Percentiles rank a stretch among this genome's conserved stretches.
phyloP scores from a whole-genome alignment of 2,329 filamentous ascomycete species.

The Nothomitra cinnamomea region DNA sequence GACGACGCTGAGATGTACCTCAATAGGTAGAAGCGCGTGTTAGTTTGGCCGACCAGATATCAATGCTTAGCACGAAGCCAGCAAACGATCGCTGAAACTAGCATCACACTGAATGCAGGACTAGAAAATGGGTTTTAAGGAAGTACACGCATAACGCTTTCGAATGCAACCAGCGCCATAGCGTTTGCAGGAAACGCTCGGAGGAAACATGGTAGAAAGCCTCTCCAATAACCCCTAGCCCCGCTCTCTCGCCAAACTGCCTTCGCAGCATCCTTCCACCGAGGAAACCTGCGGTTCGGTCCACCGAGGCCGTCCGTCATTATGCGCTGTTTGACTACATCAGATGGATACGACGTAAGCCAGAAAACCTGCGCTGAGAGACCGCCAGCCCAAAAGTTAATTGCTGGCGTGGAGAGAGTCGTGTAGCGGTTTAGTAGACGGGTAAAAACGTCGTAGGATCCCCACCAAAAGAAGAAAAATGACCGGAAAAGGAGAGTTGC shows the following conservation, averaged over 20 bases:
- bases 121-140: not conserved
- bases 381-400: constrained; percentile 97
- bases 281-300: constrained; percentile 49
- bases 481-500: constrained; percentile 78
- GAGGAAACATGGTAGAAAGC: constrained; percentile 85
- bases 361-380: constrained; percentile 89
- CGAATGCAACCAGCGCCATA: constrained; percentile 82
- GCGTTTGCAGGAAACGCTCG: constrained; percentile 93
- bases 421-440: constrained; percentile 50
- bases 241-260: constrained; percentile 64
- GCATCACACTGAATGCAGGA: no score
- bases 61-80: no score
- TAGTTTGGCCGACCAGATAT: no score
- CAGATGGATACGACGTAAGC: constrained; percentile 78
- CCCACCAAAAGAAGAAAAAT: constrained; percentile 98
- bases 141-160: constrained; percentile 52
- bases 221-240: constrained; percentile 62
- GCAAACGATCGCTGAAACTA: no score
- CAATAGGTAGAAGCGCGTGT: no score
- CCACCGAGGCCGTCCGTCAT: constrained; percentile 88
- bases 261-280: constrained; percentile 65
- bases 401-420: constrained; percentile 51
- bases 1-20: no score
- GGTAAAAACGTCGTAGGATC: constrained; percentile 77
- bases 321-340: constrained; percentile 89